These are phyloP conservation scores for Alectoria sarmentosa DNA, from an alignment of 495 filamentous ascomycete species.

Conservation along the genomic window DNA sequence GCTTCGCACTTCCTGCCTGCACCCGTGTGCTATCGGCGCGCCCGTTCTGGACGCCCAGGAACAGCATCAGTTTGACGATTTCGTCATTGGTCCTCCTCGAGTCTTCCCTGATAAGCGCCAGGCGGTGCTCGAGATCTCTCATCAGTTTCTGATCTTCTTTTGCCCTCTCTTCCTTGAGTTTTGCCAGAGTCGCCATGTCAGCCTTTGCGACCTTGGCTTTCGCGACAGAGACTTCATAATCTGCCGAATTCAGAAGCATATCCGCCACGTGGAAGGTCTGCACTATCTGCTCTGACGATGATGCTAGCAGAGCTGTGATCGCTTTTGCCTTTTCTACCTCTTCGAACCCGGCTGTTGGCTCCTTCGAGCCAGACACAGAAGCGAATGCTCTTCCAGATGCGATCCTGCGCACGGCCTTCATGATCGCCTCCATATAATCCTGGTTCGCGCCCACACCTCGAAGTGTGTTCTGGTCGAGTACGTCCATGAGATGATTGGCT, in stretches of 20 bases:
- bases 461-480: slow-evolving; percentile 46
- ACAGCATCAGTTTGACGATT: slow-evolving; percentile 26
- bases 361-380: slow-evolving; percentile 27
- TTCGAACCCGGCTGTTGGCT: slow-evolving; percentile 38
- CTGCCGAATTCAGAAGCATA: slow-evolving; percentile 44
- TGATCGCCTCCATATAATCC: slow-evolving; percentile 44
- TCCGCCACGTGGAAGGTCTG: slow-evolving; percentile 44
- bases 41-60: slow-evolving; percentile 39
- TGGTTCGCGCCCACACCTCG: slow-evolving; percentile 48
- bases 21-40: slow-evolving; percentile 33
- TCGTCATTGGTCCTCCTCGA: slow-evolving; percentile 28
- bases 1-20: slow-evolving; percentile 27
- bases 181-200: slow-evolving; percentile 38
- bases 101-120: slow-evolving; percentile 31
- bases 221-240: slow-evolving; percentile 48
- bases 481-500: slow-evolving; percentile 47
- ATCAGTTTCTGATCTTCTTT: slow-evolving; percentile 47
- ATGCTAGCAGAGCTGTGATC: slow-evolving; percentile 35
- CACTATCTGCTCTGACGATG: slow-evolving; percentile 45
- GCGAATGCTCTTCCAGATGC: slow-evolving; percentile 30
- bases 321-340: slow-evolving; percentile 43
- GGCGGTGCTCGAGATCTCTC: slow-evolving; percentile 38
- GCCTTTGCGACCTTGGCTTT: slow-evolving; percentile 43
- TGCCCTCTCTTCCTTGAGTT: slow-evolving; percentile 42
- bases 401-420: slow-evolving; percentile 36